A percentile compares a stretch with the other conserved stretches of the same genome.
Conservation (phyloP, 345 rosid species). For the Eucalyptus globulus region DNA sequence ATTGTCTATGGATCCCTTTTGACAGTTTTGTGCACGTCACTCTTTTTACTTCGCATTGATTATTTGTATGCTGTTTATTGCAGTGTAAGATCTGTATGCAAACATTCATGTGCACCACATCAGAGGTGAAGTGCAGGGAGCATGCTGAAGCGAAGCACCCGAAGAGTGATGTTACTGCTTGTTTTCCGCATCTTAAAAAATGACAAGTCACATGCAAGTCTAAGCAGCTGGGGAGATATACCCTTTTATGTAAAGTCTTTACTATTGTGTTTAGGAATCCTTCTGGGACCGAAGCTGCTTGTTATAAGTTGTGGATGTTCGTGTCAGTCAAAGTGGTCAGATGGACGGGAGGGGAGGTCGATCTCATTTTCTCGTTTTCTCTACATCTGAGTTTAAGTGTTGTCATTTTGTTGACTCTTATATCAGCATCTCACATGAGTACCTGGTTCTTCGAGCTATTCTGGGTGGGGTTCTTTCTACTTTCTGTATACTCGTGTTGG, state of each 20-base stretch:
- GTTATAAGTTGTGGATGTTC: not conserved
- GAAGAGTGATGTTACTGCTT: conserved; percentile 16
- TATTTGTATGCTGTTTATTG: not conserved
- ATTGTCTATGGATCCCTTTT: not conserved
- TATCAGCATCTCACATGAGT: not conserved
- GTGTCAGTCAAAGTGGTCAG: not conserved
- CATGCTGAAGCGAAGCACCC: conserved; percentile 64
- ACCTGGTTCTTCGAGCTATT: not conserved
- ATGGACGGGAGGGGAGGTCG: not conserved
- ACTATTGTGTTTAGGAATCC: not conserved
- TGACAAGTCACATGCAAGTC: not conserved
- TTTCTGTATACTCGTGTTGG: not conserved
- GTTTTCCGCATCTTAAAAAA: conserved; percentile 38
- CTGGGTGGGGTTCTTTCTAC: not conserved
- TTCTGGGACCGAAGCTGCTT: not conserved
- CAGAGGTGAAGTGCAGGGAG: conserved; percentile 57
- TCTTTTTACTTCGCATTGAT: not conserved
- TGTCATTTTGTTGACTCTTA: not conserved
- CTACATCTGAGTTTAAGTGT: not conserved
- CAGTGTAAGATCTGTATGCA: conserved; percentile 73
- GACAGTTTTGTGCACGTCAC: not conserved
- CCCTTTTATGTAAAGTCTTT: not conserved
- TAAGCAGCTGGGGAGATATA: not conserved
- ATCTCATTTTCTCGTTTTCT: not conserved
- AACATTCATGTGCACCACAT: conserved; percentile 54